Evolutionary conservation across 495 filamentous ascomycete genomes (phyloP).

Genomic region (Penicillium silybi): DNA sequence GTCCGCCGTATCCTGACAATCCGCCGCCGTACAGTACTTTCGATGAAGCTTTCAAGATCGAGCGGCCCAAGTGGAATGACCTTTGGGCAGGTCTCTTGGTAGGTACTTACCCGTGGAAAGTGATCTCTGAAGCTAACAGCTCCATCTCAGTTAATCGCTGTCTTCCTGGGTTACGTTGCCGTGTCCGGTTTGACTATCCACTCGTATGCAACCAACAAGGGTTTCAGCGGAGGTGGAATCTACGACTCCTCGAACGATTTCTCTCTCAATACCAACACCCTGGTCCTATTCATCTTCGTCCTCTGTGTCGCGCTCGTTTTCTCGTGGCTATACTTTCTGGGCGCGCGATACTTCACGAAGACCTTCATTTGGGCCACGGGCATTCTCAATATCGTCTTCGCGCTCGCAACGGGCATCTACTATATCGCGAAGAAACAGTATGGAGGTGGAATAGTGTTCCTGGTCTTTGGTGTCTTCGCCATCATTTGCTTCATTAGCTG

Average conservation of each 20-base stretch:
- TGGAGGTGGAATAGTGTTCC: conserved; percentile 80
- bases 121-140: neutral
- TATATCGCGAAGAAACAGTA: conserved; percentile 66
- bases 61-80: conserved; percentile 84
- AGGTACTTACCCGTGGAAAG: conserved; percentile 13
- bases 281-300: conserved; percentile 78
- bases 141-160: conserved; percentile 57
- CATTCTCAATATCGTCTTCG: conserved; percentile 63
- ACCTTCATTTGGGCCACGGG: conserved; percentile 86
- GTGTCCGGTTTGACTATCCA: conserved; percentile 74
- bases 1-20: conserved; percentile 23
- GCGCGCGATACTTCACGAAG: conserved; percentile 79
- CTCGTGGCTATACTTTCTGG: conserved; percentile 70
- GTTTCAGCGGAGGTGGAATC: conserved; percentile 70
- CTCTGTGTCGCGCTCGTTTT: conserved; percentile 67
- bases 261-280: conserved; percentile 76
- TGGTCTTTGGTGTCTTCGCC: conserved; percentile 74
- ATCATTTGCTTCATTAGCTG: conserved; percentile 78
- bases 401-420: conserved; percentile 64
- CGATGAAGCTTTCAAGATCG: conserved; percentile 73
- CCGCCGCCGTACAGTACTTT: conserved; percentile 47
- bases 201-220: conserved; percentile 64
- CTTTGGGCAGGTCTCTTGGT: conserved; percentile 80
- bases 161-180: conserved; percentile 71
- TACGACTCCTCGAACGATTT: conserved; percentile 60